These are phyloP conservation scores for Rubia occidens DNA, from an alignment of 305 asterid species.

Conservation along the genomic window DNA sequence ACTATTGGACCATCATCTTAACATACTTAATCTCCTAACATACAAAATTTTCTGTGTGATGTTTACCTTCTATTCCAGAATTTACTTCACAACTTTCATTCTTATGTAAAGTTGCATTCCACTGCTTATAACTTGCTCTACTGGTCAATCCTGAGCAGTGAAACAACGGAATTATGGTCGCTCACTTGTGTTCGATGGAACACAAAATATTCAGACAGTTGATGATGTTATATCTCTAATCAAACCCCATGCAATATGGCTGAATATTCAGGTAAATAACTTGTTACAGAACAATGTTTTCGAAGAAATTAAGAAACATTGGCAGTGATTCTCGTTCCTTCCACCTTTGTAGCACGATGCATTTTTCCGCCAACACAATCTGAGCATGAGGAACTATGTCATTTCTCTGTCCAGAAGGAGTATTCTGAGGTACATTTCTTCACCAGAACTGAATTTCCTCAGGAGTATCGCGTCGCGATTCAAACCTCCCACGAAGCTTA, in stretches of 20 bases:
- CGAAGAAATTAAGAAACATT: constrained; percentile 3
- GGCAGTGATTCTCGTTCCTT: background rate
- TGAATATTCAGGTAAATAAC: constrained; percentile 53
- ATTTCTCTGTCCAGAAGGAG: constrained; percentile 35
- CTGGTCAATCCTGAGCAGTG: constrained; percentile 38
- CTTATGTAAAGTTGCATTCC: no score
- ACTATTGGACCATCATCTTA: no score
- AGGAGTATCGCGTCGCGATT: constrained; percentile 39
- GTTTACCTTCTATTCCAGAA: no score
- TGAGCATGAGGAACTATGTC: constrained; percentile 51
- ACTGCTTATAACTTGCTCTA: background rate
- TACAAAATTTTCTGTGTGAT: no score
- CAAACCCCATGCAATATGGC: constrained; percentile 52
- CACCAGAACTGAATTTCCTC: constrained; percentile 74
- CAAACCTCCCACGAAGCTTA: constrained; percentile 42
- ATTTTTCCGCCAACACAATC: constrained; percentile 60
- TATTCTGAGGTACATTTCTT: constrained; percentile 46
- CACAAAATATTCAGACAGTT: constrained; percentile 33
- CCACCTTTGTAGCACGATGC: constrained; percentile 40
- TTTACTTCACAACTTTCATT: no score
- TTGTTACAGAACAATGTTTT: background rate
- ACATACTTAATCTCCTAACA: no score
- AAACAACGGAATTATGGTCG: constrained; percentile 46
- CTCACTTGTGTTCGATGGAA: constrained; percentile 38
- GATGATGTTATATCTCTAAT: constrained; percentile 24